phyloP scores from a whole-genome alignment of 768 basidiomycete genomes.

The Coprinopsis cinerea region DNA sequence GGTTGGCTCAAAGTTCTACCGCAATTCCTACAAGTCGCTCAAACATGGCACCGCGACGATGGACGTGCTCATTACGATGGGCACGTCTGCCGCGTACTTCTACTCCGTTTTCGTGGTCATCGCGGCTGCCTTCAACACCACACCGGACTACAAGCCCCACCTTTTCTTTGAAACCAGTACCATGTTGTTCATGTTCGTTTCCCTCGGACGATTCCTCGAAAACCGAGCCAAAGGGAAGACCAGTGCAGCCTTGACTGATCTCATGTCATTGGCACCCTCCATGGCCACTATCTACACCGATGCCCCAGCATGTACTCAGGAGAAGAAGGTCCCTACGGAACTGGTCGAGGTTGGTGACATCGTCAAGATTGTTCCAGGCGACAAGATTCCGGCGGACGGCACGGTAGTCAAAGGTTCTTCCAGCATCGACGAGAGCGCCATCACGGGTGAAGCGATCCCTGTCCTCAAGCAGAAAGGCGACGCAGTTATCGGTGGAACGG shows the following conservation, averaged over 20 bases:
- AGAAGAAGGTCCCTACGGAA: slow-evolving; percentile 91
- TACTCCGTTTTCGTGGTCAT: slow-evolving; percentile 78
- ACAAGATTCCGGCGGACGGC: slow-evolving; percentile 95
- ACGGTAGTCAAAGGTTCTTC: slow-evolving; percentile 82
- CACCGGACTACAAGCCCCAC: slow-evolving; percentile 69
- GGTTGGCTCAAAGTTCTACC: slow-evolving; percentile 84
- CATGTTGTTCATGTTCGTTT: slow-evolving; percentile 97
- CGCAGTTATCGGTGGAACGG: slow-evolving; percentile 89
- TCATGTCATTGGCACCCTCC: slow-evolving; percentile 91
- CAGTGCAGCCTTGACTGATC: slow-evolving; percentile 90
- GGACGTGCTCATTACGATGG: slow-evolving; percentile 96
- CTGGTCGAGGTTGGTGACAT: slow-evolving; percentile 91
- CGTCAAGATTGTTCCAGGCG: slow-evolving; percentile 92
- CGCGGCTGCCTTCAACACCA: slow-evolving; percentile 54
- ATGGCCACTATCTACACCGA: slow-evolving; percentile 97
- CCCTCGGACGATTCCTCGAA: slow-evolving; percentile 91
- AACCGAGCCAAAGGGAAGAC: slow-evolving; percentile 97
- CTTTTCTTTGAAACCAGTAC: slow-evolving; percentile 99
- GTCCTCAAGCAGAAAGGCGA: slow-evolving; percentile 82
- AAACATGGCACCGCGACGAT: slow-evolving; percentile 90
- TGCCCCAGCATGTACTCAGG: slow-evolving; percentile 68
- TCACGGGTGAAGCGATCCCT: slow-evolving; percentile 92
- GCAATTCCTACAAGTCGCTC: slow-evolving; percentile 84
- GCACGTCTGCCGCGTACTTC: slow-evolving; percentile 89
- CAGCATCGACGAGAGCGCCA: slow-evolving; percentile 90